phyloP scores from a whole-genome alignment of 73 alveolate species.

The Tetrahymena borealis region DNA sequence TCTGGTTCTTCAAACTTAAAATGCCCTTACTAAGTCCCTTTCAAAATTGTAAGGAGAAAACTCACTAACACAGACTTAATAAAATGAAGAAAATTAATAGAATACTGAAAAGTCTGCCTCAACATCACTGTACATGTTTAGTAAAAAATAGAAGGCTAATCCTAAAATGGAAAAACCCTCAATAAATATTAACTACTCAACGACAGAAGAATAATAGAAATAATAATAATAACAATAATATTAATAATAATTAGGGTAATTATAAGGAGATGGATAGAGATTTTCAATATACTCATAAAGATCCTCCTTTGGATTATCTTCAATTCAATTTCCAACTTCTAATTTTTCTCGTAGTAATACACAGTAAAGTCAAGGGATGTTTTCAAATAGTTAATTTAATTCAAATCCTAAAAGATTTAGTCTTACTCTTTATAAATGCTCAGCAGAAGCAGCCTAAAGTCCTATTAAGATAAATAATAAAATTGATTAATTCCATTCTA shows the following conservation, averaged over 20 bases:
- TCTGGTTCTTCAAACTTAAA: not conserved
- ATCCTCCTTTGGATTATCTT: not conserved
- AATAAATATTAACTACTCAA: not conserved
- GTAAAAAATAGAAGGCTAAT: not conserved
- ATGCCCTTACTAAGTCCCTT: not conserved
- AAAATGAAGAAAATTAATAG: not conserved
- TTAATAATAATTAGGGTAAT: too few relatives aligned
- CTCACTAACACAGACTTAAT: not conserved
- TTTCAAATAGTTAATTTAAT: not conserved
- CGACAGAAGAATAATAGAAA: not conserved
- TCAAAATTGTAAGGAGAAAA: not conserved
- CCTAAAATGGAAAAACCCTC: not conserved
- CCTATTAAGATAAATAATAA: not conserved
- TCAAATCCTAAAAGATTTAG: not conserved
- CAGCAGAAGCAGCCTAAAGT: not conserved
- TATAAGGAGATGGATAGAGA: too few relatives aligned
- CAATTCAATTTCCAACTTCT: not conserved
- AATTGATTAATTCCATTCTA: not conserved
- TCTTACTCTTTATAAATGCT: not conserved
- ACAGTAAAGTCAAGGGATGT: not conserved
- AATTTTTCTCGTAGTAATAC: not conserved
- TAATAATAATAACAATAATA: too few relatives aligned
- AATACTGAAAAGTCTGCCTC: not conserved
- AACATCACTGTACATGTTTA: not conserved
- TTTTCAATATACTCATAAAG: not conserved